Percentiles rank a stretch among this genome's conserved stretches.
phyloP scores from a whole-genome alignment of 1,284 basidiomycete species.

The Mycosarcoma maydis region DNA sequence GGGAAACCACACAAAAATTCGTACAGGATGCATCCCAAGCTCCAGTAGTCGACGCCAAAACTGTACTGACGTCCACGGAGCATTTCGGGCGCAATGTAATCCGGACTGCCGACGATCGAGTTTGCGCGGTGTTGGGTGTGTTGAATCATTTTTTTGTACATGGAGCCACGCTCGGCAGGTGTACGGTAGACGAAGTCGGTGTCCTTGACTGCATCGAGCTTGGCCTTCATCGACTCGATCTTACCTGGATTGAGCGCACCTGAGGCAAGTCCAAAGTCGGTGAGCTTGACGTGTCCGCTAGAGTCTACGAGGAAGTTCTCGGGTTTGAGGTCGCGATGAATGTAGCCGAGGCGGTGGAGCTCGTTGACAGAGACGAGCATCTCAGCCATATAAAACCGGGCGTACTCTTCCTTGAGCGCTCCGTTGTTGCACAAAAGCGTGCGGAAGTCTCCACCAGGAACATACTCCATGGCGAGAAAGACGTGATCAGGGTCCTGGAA shows the following conservation, averaged over 20 bases:
- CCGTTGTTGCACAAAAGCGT: slow-evolving; percentile 66
- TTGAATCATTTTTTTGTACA: slow-evolving; percentile 90
- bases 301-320: slow-evolving; percentile 99
- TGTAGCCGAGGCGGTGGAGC: slow-evolving; percentile 64
- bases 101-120: slow-evolving; percentile 96
- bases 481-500: slow-evolving; percentile 66
- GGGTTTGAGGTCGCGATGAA: slow-evolving; percentile 94
- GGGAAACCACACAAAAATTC: slow-evolving; percentile 89
- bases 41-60: slow-evolving; percentile 98
- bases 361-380: slow-evolving; percentile 67
- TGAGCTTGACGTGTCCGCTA: slow-evolving; percentile 95
- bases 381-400: slow-evolving; percentile 66
- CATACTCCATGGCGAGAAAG: slow-evolving; percentile 71
- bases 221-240: slow-evolving; percentile 92
- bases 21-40: slow-evolving; percentile 96
- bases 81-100: slow-evolving; percentile 85
- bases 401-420: slow-evolving; percentile 69
- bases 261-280: slow-evolving; percentile 97
- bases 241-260: slow-evolving; percentile 93
- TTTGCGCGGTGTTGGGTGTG: slow-evolving; percentile 90
- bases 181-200: slow-evolving; percentile 88
- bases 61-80: slow-evolving; percentile 93
- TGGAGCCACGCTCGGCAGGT: slow-evolving; percentile 91
- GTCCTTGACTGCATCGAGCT: slow-evolving; percentile 97
- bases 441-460: slow-evolving; percentile 66